Evolutionary conservation across 805 yeast genomes (phyloP), one percentile per base, ranked within the genome.

Genomic region (Cyberlindnera maritima): DNA sequence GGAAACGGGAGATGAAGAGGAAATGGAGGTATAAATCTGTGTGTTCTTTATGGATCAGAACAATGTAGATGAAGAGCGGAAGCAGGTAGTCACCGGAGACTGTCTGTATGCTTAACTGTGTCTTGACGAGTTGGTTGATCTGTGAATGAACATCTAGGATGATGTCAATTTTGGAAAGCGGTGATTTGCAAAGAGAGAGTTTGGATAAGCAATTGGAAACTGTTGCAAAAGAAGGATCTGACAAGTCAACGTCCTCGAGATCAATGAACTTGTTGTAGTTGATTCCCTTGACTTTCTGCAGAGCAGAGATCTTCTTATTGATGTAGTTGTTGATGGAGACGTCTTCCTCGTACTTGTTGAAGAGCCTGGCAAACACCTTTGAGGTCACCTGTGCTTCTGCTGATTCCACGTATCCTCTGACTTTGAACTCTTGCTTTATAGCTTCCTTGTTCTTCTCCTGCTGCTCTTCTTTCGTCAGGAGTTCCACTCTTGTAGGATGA

Each of bases 81-180:
- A 60, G 41, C 11, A 58, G 29, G 33, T 53, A 48, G 45, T 60
- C 64, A 19, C 59, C 62, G 39, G 55, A 54, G 11, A 49, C 51
- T 0, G 44, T 25, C 6, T 21, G 15, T 5, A 34, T 35, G 4
- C 23, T 8, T 5, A 44, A 11, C 8, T 46, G 49, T 14, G 29
- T 23, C 14, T 45, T 36, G 2, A 47, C 43, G 29, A 56, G 31
- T 9, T 28, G 28, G 36, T 54, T 56, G 17, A 60, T 37, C 6
- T 43, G 21, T 1, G 57, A 23, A 49, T 60, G 63, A 13, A 59
- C 41, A 1, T 35, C 39, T 0, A 48, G 34, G 1, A 60, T 28
- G 4, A 38, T 23, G 2, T 45, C 26, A 2, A 60, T 36, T 39
- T 59, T 60, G n/a, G 46, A 42, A 2, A 28, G 11, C 6, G 64